These are phyloP conservation scores for Teunomyces barrocoloradensis DNA, from an alignment of 805 yeast species.

Conservation along the genomic window DNA sequence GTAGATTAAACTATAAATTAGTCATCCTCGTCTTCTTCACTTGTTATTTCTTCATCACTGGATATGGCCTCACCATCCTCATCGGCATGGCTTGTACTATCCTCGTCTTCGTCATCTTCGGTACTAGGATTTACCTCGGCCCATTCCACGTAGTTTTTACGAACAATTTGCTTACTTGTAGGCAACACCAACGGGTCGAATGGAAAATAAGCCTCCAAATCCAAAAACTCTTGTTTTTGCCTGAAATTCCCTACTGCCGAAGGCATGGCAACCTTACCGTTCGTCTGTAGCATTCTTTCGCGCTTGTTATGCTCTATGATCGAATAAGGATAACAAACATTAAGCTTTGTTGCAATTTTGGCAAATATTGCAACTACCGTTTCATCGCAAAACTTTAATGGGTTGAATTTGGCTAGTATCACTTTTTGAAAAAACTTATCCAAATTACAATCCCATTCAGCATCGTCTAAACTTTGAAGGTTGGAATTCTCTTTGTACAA, in stretches of 20 bases:
- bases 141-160: slow-evolving; percentile 72
- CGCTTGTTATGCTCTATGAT: slow-evolving; percentile 88
- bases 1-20: neutral
- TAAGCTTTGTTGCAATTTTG: slow-evolving; percentile 82
- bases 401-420: slow-evolving; percentile 86
- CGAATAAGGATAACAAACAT: slow-evolving; percentile 89
- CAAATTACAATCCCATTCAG: slow-evolving; percentile 73
- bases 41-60: slow-evolving; percentile 19
- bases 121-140: slow-evolving; percentile 43
- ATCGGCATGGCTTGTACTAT: slow-evolving; percentile 25
- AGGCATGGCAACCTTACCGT: slow-evolving; percentile 31
- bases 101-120: slow-evolving; percentile 57
- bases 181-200: slow-evolving; percentile 87
- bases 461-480: slow-evolving; percentile 15
- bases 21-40: slow-evolving; percentile 20
- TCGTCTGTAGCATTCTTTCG: slow-evolving; percentile 53
- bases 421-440: slow-evolving; percentile 86
- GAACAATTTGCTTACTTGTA: slow-evolving; percentile 52
- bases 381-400: slow-evolving; percentile 88
- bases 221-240: slow-evolving; percentile 78
- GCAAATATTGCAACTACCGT: slow-evolving; percentile 94
- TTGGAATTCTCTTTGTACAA: slow-evolving; percentile 42
- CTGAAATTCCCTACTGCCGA: slow-evolving; percentile 42
- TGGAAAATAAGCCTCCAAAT: slow-evolving; percentile 93
- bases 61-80: slow-evolving; percentile 21